Base-by-base conservation (phyloP, 2,329 filamentous ascomycete species). In the Coniochaeta hoffmannii region DNA sequence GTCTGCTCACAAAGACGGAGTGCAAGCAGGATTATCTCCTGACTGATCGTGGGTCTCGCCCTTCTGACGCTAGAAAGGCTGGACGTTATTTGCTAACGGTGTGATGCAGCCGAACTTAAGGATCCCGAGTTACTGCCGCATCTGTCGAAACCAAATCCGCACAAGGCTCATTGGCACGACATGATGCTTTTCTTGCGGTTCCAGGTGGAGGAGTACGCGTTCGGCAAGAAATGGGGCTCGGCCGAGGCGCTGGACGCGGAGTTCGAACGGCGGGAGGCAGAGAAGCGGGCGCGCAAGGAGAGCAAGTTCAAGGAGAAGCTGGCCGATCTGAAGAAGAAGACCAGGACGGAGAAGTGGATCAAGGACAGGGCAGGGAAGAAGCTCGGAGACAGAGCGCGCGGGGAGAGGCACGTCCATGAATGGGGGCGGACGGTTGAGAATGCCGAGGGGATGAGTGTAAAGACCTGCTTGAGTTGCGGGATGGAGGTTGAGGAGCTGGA, bases 101-200 rank as follows among this genome's bases (percentile, higher is more conserved):
- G n/a, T 24, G 46, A 24, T 53, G 58, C 60, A 89, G 89, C 92
- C 34, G 94, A 99, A 69, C 80, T 99, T n/a, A 87, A 88, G 63
- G 94, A 99, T 65, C 81, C 85, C 56, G 88, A 92, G 15, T 76
- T 99, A 1, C 78, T 99, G 0, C 93, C 93, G 0, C 92, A 95
- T 68, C 79, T 99, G 9, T 88, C 89, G 54, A 86, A 87, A 32
- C 93, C 94, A 1, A 99, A 99, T 64, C 94, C 94, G 0, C 94
- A 97, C 73, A 97, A 97, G 69, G 85, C 88, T 0, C 91, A 92
- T 57, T 99, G 91, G 90, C 91, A 97, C 70, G 90, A 96, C 75
- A 99, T 99, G 94, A 96, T 96, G 87, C 81, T 99, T 2, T 99
- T 94, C 68, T 77, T 99, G 22, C 87, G 94, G 1, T 95, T 85